These are phyloP conservation scores for Solanum acaule DNA, from an alignment of 257 asterid species.

Conservation along the genomic window DNA sequence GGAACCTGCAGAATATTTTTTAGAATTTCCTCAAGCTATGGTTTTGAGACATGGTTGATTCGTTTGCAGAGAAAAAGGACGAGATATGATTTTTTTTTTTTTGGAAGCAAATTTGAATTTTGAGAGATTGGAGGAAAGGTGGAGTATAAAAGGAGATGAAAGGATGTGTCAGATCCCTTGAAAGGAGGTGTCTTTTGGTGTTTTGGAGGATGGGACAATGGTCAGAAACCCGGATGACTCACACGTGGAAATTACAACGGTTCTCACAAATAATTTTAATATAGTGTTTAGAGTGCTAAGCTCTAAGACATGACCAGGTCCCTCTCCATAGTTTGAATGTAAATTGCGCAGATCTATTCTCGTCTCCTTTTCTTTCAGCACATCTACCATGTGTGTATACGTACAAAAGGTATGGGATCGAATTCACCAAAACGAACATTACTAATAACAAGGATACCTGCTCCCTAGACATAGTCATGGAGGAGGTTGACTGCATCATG, in stretches of 20 bases:
- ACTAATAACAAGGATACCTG: not conserved
- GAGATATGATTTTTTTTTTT: not conserved
- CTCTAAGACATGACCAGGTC: not conserved
- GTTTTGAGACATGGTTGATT: not conserved
- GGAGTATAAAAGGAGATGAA: not conserved
- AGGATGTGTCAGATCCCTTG: not conserved
- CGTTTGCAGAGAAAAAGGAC: not conserved
- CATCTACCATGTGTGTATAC: not conserved
- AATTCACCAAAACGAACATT: not conserved
- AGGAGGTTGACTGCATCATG: not conserved
- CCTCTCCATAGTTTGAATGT: not conserved
- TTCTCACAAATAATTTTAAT: not conserved
- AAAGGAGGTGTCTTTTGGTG: not conserved
- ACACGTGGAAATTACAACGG: not conserved
- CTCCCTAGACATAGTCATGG: not conserved
- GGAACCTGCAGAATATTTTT: not conserved
- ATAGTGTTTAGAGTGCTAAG: not conserved
- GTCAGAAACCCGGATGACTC: not conserved
- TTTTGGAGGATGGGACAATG: not conserved
- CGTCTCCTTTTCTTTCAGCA: not conserved
- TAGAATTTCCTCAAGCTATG: not conserved
- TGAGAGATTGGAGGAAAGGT: not conserved
- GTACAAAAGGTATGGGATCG: not conserved
- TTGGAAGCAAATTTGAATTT: not conserved
- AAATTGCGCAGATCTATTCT: not conserved